Evolutionary conservation across 495 filamentous ascomycete genomes (phyloP), one percentile per base, ranked within the genome.

Genomic region (Acidiella bohemica): DNA sequence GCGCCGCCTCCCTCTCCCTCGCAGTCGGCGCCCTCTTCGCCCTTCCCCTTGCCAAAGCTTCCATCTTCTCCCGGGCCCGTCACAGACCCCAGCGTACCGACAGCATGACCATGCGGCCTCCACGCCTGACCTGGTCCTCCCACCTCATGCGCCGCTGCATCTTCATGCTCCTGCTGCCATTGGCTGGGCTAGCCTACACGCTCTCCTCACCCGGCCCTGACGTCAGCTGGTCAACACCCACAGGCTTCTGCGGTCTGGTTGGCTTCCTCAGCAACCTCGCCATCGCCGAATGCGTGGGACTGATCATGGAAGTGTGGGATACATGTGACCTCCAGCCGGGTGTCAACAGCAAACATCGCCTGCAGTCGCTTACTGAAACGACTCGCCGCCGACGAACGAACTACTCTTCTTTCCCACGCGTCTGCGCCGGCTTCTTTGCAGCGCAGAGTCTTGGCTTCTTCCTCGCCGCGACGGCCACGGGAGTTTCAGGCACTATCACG

Each of bases 281-380:
- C 21, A 76, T 85, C 29, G 72, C 80, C 8, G 81, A 86, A 57
- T 83, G 78, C 56, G 67, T 78, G 43, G 76, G 80, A 4, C 61
- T 86, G 36, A 67, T 86, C 58, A 85, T 84, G 81, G 81, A 86
- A 51, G 76, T 76, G 14, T 85, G 73, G 53, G 81, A 86, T 55
- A 78, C 75, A 5, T 81, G 76, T 16, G 81, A 85, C 49, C 66
- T 83, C 1, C 76, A 80, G 53, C 59, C 70, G 16, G 63, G 67
- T 19, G 72, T 76, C 65, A 75, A 75, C 36, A 68, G 72, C 34
- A 62, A 66, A 13, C 64, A 67, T 45, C 58, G 69, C 14, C 46
- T 58, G 34, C 50, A 67, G 23, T 57, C 60, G 28, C 56, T 65
- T 36, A 63, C 65, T 11, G 64, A 61, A 41, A 64, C 61, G 39